Base-by-base conservation (phyloP, 768 basidiomycete species). In the Porphyrellus cyaneotinctus region DNA sequence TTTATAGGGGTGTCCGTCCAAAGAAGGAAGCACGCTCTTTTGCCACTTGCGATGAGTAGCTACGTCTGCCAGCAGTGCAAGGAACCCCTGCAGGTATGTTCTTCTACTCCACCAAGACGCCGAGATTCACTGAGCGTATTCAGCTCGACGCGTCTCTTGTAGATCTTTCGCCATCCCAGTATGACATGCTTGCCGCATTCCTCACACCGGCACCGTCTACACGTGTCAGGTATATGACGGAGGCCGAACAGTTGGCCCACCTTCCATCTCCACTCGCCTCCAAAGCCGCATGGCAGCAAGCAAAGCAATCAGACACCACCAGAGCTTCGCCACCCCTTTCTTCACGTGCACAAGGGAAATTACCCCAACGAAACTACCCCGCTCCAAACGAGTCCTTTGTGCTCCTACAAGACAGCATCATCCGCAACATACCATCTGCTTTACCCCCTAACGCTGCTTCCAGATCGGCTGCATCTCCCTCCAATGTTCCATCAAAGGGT, bases 71-170 rank as follows among this genome's bases (percentile, higher is more conserved):
- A 92, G 65, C 91, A 93, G 71, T 93, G 91, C 77, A 92, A 91
- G 71, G 88, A 95, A 64, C 91, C 90, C 7, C 73, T 97, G 31
- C 86, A 92, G 80, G 88, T 88, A 50, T 52, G 60, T n/a, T 18
- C 32, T 4, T 38, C 9, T 23, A 49, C 30, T 60, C 30, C 37
- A 37, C 23, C 31, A 45, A n/a, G 30, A 42, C 36, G n/a, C 33
- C 14, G 42, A 46, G 30, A 14, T 24, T 22, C 43, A 32, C 64
- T 63, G 51, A 63, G 20, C 7, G 41, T 47, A 32, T 33, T 62
- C n/a, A 91, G 82, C 80, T 93, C 60, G 95, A 97, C 75, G 86
- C 84, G n/a, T 94, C 93, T n/a, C 75, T 97, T 14, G 78, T 88
- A 44, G 88, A 92, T 65, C 75, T 95, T 50, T 82, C 88, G 6